Percentiles rank a stretch among this genome's conserved stretches.
These are phyloP conservation scores for Vitis vinifera DNA, from an alignment of 164 flowering plant genomes.

Conservation along the genomic window ASM3070453v1 NC_081813.1:3062501-3063000, in stretches of 20 bases:
- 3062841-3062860: neutral
- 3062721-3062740: constrained; percentile 74
- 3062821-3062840: neutral
- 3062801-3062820: constrained; percentile 11
- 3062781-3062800: constrained; percentile 87
- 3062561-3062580: neutral
- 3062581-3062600: too few species aligned
- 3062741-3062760: constrained; percentile 86
- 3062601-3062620: too few species aligned
- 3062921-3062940: constrained; percentile 94
- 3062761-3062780: constrained; percentile 69
- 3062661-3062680: neutral
- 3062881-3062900: too few species aligned
- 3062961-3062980: constrained; percentile 84
- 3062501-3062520: constrained; percentile 83
- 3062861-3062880: neutral
- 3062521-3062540: constrained; percentile 82
- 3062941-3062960: constrained; percentile 71
- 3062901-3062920: constrained; percentile 86
- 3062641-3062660: too few species aligned
- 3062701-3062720: constrained; percentile 98
- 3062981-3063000: constrained; percentile 68
- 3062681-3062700: constrained; percentile 29
- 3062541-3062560: neutral
- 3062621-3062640: too few species aligned